Percentiles rank a stretch among this genome's conserved stretches.
These are phyloP conservation scores for Annulohypoxylon truncatum DNA, from an alignment of 2,329 filamentous ascomycete species.

Conservation along the genomic window DNA sequence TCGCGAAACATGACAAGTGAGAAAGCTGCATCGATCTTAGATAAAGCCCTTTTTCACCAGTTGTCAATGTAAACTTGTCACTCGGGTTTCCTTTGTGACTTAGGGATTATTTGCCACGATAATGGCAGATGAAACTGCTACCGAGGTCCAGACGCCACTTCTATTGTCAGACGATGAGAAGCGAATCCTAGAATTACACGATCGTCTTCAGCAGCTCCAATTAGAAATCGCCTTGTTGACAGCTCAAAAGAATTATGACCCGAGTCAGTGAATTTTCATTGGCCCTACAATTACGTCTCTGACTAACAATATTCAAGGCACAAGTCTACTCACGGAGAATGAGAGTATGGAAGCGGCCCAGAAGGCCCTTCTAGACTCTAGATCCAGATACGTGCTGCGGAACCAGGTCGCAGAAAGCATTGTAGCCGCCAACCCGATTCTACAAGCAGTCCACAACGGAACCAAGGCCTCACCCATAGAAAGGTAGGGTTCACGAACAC, in stretches of 20 bases:
- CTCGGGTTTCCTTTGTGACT: background rate
- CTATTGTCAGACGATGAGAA: slow-evolving; percentile 74
- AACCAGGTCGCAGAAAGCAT: slow-evolving; percentile 76
- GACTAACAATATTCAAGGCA: slow-evolving; percentile 50
- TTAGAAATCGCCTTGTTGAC: slow-evolving; percentile 76
- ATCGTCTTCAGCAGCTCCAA: slow-evolving; percentile 76
- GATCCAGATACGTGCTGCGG: slow-evolving; percentile 75
- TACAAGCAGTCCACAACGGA: slow-evolving; percentile 80
- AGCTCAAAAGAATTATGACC: slow-evolving; percentile 56
- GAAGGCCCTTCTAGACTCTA: slow-evolving; percentile 74
- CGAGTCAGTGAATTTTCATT: slow-evolving; percentile 48
- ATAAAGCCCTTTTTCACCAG: background rate
- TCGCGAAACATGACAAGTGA: background rate
- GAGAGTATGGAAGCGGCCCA: slow-evolving; percentile 65
- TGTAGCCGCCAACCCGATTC: slow-evolving; percentile 77
- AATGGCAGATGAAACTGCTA: slow-evolving; percentile 46
- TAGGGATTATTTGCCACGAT: background rate
- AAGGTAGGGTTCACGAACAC: slow-evolving; percentile 62
- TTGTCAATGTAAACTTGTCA: background rate
- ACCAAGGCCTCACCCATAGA: slow-evolving; percentile 73
- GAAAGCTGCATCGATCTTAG: background rate
- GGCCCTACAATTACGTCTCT: background rate
- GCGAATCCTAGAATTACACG: slow-evolving; percentile 75
- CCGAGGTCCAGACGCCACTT: slow-evolving; percentile 54
- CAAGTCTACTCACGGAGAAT: slow-evolving; percentile 52